Evolutionary conservation across 2,329 filamentous ascomycete genomes (phyloP).

Genomic region (Colletotrichum gigasporum): DNA sequence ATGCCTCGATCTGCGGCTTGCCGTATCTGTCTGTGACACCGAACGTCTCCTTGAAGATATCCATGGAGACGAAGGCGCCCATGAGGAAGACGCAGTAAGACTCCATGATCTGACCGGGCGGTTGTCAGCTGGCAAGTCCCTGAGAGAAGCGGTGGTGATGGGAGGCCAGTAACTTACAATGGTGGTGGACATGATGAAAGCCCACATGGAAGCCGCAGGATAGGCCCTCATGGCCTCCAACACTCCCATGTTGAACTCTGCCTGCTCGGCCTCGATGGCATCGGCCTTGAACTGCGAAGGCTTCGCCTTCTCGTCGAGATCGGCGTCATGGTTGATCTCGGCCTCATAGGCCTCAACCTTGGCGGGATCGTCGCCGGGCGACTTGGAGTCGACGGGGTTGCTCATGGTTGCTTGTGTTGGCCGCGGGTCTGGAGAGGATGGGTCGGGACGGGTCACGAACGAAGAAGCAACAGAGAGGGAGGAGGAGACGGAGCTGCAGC

Average conservation of each 20-base stretch:
- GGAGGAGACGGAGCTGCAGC: not conserved
- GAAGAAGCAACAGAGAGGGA: not conserved
- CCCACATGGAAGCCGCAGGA: slow-evolving; percentile 49
- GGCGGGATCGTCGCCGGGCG: slow-evolving; percentile 15
- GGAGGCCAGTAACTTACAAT: slow-evolving; percentile 45
- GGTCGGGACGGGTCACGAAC: not conserved
- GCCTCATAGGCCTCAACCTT: slow-evolving; percentile 21
- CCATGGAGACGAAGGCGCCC: slow-evolving; percentile 65
- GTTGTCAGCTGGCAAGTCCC: slow-evolving; percentile 30
- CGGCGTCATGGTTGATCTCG: slow-evolving; percentile 11
- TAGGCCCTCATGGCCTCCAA: slow-evolving; percentile 44
- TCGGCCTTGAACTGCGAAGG: slow-evolving; percentile 56
- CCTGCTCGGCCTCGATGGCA: slow-evolving; percentile 65
- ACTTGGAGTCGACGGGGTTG: slow-evolving; percentile 16
- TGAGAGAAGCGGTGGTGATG: not conserved
- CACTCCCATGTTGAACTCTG: slow-evolving; percentile 45
- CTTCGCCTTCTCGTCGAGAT: slow-evolving; percentile 47
- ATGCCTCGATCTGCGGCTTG: slow-evolving; percentile 53
- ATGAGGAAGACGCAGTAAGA: slow-evolving; percentile 71
- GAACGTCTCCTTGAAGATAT: slow-evolving; percentile 54
- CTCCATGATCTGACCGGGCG: slow-evolving; percentile 68
- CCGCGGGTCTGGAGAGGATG: not conserved
- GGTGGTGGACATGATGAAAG: slow-evolving; percentile 49
- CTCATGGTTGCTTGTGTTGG: slow-evolving; percentile 16
- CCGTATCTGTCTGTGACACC: slow-evolving; percentile 48